These are phyloP conservation scores for Teunomyces kruisii DNA, from an alignment of 805 yeast species.

Conservation along the genomic window DNA sequence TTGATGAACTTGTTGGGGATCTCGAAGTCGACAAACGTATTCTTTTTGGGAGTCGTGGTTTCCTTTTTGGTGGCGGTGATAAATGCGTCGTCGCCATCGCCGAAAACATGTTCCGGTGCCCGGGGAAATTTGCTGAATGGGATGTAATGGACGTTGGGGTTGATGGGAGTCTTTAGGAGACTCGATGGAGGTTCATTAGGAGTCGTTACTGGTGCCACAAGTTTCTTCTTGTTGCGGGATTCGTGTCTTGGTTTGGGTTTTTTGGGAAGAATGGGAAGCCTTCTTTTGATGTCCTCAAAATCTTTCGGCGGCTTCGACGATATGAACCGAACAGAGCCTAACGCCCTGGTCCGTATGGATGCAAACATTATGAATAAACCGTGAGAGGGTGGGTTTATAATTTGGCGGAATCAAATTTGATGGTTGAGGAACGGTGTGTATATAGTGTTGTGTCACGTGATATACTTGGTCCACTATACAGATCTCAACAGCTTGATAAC, in stretches of 20 bases:
- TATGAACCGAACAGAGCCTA: slow-evolving; percentile 7
- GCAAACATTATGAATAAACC: not conserved
- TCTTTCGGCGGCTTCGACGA: slow-evolving; percentile 16
- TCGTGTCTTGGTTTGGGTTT: slow-evolving; percentile 2
- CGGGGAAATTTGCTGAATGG: slow-evolving; percentile 34
- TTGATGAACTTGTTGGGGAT: slow-evolving; percentile 28
- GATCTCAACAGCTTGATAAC: too few species aligned
- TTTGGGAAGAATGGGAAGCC: slow-evolving; percentile 4
- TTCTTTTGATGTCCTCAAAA: slow-evolving; percentile 7
- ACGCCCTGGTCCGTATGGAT: not conserved
- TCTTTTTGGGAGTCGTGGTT: not conserved
- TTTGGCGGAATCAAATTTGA: not conserved
- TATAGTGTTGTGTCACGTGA: not conserved
- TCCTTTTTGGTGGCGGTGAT: not conserved
- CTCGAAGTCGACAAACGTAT: slow-evolving; percentile 18
- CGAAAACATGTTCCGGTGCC: slow-evolving; percentile 19
- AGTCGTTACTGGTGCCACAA: not conserved
- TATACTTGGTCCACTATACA: not conserved
- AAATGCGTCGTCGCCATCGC: not conserved
- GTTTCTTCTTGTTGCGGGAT: slow-evolving; percentile 7
- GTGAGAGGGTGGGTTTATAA: not conserved
- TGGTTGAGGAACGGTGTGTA: not conserved
- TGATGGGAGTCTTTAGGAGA: slow-evolving; percentile 6
- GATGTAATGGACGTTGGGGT: slow-evolving; percentile 16
- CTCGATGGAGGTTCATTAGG: not conserved